Evolutionary conservation across 768 basidiomycete genomes (phyloP).

Genomic region (Candolleomyces aberdarensis): DNA sequence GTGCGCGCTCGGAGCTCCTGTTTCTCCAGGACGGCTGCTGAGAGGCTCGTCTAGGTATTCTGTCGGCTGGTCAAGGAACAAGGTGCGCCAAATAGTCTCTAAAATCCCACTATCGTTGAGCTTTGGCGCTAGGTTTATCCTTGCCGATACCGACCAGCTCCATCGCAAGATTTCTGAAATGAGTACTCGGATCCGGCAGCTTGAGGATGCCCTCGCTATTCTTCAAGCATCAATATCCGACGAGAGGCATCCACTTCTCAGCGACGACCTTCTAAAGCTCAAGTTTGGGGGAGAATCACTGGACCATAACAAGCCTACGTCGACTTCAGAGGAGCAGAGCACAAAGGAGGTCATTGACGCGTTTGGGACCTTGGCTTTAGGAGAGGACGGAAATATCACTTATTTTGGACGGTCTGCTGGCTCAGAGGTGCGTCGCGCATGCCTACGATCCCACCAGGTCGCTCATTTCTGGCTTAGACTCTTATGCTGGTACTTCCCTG

Average conservation of each 20-base stretch:
- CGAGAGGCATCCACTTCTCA: constrained; percentile 57
- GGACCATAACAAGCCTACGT: constrained; percentile 19
- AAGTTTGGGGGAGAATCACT: constrained; percentile 57
- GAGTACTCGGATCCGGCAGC: constrained; percentile 64
- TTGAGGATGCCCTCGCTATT: constrained; percentile 65
- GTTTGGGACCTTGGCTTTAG: constrained; percentile 61
- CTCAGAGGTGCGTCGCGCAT: constrained; percentile 42
- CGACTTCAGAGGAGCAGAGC: constrained; percentile 31
- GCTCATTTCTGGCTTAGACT: constrained; percentile 22
- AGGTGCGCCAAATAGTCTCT: constrained; percentile 24
- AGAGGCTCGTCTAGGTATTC: constrained; percentile 29
- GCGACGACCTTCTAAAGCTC: constrained; percentile 49
- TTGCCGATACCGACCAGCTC: constrained; percentile 64
- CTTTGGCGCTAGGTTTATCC: constrained; percentile 46
- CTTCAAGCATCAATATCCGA: constrained; percentile 55
- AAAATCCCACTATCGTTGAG: not conserved
- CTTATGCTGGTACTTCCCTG: constrained; percentile 34
- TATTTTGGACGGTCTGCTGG: constrained; percentile 67
- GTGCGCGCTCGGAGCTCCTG: constrained; percentile 19
- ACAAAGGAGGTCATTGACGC: constrained; percentile 45
- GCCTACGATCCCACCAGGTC: not conserved
- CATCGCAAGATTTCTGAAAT: constrained; percentile 65
- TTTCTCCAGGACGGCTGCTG: not conserved
- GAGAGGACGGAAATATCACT: constrained; percentile 56
- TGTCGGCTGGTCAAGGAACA: constrained; percentile 52